phyloP scores from a whole-genome alignment of 1,284 basidiomycete genomes.

The Meripilus lineatus region DNA sequence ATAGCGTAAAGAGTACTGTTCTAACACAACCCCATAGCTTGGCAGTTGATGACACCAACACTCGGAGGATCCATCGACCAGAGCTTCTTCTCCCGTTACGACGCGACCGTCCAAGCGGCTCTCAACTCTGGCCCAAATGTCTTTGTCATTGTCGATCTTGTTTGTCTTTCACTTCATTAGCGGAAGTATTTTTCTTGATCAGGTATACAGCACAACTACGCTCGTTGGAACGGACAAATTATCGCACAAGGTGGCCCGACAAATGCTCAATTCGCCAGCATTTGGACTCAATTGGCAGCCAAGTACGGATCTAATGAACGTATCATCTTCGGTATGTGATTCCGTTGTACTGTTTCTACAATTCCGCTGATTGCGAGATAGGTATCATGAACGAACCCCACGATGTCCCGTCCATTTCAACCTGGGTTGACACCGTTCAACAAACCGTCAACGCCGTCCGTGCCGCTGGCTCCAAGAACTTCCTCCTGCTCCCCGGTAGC shows the following conservation, averaged over 20 bases:
- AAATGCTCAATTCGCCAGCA: constrained; percentile 42
- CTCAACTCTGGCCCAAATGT: constrained; percentile 35
- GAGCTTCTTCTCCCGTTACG: constrained; percentile 41
- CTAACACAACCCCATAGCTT: constrained; percentile 26
- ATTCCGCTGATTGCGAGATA: constrained; percentile 15
- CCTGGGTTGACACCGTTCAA: constrained; percentile 44
- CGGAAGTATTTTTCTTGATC: not conserved
- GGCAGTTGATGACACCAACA: constrained; percentile 49
- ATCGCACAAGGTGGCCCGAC: constrained; percentile 52
- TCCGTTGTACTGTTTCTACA: constrained; percentile 3
- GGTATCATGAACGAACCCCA: constrained; percentile 53
- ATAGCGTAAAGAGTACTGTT: not conserved
- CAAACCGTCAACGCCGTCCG: constrained; percentile 47
- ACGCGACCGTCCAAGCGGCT: constrained; percentile 44
- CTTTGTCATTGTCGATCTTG: constrained; percentile 49
- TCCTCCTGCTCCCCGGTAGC: constrained; percentile 42
- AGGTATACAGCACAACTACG: constrained; percentile 41
- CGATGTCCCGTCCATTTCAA: constrained; percentile 36
- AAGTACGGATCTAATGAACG: constrained; percentile 44
- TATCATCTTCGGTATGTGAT: constrained; percentile 41
- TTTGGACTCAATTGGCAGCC: constrained; percentile 50
- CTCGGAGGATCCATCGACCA: constrained; percentile 42
- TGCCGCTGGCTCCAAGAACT: constrained; percentile 41
- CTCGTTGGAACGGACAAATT: constrained; percentile 44
- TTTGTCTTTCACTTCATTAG: constrained; percentile 11